Conservation (phyloP, 2,329 filamentous ascomycete genomes). For the Sclerotinia trifoliorum region DNA sequence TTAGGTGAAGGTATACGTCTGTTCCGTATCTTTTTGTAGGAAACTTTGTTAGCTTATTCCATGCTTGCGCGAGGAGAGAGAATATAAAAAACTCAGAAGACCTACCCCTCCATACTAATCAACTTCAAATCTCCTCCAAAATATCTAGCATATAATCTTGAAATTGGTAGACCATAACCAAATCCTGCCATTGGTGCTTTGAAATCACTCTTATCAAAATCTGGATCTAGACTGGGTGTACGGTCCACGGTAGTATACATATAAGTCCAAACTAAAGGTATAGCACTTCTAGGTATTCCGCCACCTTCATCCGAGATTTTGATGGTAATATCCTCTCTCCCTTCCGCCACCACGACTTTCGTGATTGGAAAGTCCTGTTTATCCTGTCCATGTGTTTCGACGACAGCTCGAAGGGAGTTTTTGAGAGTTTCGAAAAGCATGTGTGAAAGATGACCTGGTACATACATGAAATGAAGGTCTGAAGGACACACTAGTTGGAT, state of each 20-base stretch:
- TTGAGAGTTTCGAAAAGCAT: conserved; percentile 99
- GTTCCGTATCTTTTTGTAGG: conserved; percentile 74
- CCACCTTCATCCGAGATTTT: conserved; percentile 97
- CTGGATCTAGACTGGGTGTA: conserved; percentile 90
- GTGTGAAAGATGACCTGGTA: conserved; percentile 96
- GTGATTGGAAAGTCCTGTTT: conserved; percentile 96
- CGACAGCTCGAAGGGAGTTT: conserved; percentile 94
- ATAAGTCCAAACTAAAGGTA: conserved; percentile 99
- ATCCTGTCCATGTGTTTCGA: conserved; percentile 91
- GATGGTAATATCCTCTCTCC: conserved; percentile 98
- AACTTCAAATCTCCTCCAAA: conserved; percentile 96
- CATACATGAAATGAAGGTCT: conserved; percentile 98
- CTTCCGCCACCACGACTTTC: conserved; percentile 96
- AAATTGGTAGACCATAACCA: conserved; percentile 95
- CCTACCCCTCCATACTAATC: conserved; percentile 99
- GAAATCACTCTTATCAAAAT: conserved; percentile 99
- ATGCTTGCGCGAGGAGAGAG: conserved; percentile 11
- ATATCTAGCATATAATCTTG: conserved; percentile 89
- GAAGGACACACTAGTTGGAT: conserved; percentile 95
- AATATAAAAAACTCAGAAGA: conserved; percentile 24
- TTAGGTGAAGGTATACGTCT: conserved; percentile 96
- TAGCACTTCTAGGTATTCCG: conserved; percentile 87
- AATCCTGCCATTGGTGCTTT: conserved; percentile 99
- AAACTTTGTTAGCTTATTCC: conserved; percentile 31
- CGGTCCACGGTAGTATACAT: conserved; percentile 99